Evolutionary conservation across 345 rosid genomes (phyloP).

Genomic region (Kandelia obovata): DNA sequence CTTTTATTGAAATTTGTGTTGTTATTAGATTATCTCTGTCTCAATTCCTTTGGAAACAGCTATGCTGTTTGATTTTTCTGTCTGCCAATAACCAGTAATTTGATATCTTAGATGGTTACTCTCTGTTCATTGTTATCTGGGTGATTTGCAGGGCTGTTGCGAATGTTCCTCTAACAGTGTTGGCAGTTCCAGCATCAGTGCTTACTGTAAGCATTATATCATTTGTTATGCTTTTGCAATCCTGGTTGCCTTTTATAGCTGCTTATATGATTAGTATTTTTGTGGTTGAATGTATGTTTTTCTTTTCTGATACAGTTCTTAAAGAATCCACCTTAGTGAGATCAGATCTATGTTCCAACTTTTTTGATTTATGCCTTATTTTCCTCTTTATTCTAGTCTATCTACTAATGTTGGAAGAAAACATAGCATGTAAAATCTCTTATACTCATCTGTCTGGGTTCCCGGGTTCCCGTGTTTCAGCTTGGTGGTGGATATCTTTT

Average conservation of each 20-base stretch:
- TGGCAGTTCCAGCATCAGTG: constrained; percentile 99
- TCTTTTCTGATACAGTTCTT: neutral
- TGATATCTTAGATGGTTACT: neutral
- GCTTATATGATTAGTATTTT: neutral
- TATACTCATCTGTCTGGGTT: constrained; percentile 9
- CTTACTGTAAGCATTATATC: constrained; percentile 65
- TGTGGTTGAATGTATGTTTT: neutral
- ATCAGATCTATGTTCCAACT: neutral
- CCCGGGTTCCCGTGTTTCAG: constrained; percentile 45
- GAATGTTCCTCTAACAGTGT: constrained; percentile 85
- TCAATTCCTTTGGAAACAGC: no score
- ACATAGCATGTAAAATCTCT: neutral
- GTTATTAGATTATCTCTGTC: no score
- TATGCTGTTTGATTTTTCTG: no score
- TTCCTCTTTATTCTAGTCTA: neutral
- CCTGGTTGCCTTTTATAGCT: neutral
- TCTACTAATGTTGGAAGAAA: constrained; percentile 5
- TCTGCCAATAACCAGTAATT: no score
- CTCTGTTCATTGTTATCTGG: constrained; percentile 1
- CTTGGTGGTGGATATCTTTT: constrained; percentile 99
- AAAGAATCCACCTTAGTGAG: neutral
- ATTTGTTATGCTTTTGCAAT: constrained; percentile 7
- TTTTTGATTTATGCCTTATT: neutral
- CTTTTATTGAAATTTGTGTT: no score
- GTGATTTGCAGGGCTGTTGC: constrained; percentile 74